These are phyloP conservation scores for Solanum sitiens DNA, from an alignment of 257 asterid species.

Conservation along the genomic window DNA sequence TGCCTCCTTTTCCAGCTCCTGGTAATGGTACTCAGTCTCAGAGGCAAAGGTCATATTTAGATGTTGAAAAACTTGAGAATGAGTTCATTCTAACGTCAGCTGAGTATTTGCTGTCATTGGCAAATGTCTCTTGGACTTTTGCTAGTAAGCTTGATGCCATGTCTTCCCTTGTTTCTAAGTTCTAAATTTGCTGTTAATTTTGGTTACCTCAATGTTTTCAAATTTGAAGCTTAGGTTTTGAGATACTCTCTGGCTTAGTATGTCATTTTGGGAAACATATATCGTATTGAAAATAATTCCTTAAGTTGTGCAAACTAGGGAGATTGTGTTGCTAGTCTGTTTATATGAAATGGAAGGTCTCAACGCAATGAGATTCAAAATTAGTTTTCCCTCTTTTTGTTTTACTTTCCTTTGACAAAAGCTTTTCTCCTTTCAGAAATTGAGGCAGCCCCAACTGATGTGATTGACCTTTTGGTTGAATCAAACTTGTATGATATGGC, in stretches of 20 bases:
- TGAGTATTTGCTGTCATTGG: constrained; percentile 60
- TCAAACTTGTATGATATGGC: constrained; percentile 86
- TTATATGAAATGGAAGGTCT: background rate
- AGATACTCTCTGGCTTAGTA: background rate
- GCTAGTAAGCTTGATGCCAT: background rate
- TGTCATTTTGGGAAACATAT: background rate
- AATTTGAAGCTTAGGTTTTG: background rate
- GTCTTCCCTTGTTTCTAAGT: background rate
- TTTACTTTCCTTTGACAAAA: background rate
- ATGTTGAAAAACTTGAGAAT: constrained; percentile 75
- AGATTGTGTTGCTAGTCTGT: background rate
- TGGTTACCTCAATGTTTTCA: background rate
- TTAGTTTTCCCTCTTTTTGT: background rate
- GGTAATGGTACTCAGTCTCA: constrained; percentile 41
- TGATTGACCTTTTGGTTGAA: constrained; percentile 84
- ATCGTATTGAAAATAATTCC: background rate
- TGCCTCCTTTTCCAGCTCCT: constrained; percentile 38
- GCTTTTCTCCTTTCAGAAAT: constrained; percentile 35
- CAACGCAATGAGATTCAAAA: background rate
- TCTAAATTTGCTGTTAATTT: background rate
- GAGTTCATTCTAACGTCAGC: constrained; percentile 76
- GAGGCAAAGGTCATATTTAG: constrained; percentile 45
- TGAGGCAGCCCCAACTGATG: constrained; percentile 49
- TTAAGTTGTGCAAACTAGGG: background rate
- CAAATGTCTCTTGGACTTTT: constrained; percentile 55